Base-by-base conservation (phyloP, 805 yeast species). In the Suhomyces sp. region DNA sequence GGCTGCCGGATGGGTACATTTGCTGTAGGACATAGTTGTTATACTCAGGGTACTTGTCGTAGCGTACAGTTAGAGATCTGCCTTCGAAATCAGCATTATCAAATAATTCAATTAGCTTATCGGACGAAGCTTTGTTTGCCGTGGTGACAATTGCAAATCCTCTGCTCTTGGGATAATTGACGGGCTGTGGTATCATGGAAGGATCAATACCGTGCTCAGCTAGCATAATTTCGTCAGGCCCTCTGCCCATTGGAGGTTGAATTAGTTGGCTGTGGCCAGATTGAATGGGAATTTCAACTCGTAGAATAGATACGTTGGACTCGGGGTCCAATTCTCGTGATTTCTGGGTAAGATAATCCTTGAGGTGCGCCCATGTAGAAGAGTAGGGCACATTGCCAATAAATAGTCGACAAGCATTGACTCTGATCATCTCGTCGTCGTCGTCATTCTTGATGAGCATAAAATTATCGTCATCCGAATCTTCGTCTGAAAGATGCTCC, bases 121-220 rank as follows among this genome's bases (percentile, higher is more conserved):
- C 69, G 4, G 87, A 81, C 35, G 80, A 81, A 7, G 66, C 72
- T 31, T 71, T 74, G 38, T 74, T 65, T 1, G 72, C 72, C 23
- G 83, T 84, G 4, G 79, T 73, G 1, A 83, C 88, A 47, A 86
- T 78, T 1, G 90, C 90, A 70, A 83, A 86, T 1, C 91, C 90
- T 59, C 83, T 78, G 31, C 71, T 66, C 26, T 54, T 53, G 26
- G 52, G 31, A 10, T 24, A 46, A 6, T 22, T 15, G 7, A 46
- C 27, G 6, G 27, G 17, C 19, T 46, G 48, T 8, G n/a, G 13
- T 1, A 45, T 23, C 15, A 15, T 15, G 3, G 31, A 46, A 5
- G 41, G 48, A n/a, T 46, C 48, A 6, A 46, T 17, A 15, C 49
- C 49, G 19, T 46, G 23, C 17, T 41, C 27, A 9, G 22, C 19